phyloP scores from a whole-genome alignment of 2,329 filamentous ascomycete species.

The Trichoderma simmonsii region DNA sequence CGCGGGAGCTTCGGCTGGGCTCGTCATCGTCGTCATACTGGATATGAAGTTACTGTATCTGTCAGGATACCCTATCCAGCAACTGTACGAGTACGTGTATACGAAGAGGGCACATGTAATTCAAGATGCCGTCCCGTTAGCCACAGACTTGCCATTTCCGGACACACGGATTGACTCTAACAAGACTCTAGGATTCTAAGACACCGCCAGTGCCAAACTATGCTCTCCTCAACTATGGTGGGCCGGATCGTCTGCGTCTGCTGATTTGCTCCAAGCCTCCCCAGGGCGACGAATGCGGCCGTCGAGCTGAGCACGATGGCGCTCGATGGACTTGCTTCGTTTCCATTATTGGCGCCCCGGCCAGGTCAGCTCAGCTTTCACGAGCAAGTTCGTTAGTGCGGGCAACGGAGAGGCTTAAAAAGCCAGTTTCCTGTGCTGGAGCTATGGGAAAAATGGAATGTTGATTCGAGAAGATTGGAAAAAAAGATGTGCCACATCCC shows the following conservation, averaged over 20 bases:
- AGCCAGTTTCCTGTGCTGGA: neutral
- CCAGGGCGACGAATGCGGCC: slow-evolving; percentile 2
- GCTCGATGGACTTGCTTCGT: neutral
- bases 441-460: neutral
- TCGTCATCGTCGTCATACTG: neutral
- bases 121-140: neutral
- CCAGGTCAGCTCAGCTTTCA: neutral
- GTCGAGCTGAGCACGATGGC: neutral
- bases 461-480: neutral
- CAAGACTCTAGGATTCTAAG: neutral
- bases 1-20: slow-evolving; percentile 4
- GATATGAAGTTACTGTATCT: neutral
- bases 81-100: neutral
- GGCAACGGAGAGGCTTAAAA: neutral
- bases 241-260: neutral
- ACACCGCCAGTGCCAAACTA: neutral
- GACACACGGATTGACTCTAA: neutral
- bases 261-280: slow-evolving; percentile 12
- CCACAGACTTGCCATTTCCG: neutral
- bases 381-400: neutral
- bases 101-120: neutral
- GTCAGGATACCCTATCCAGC: neutral
- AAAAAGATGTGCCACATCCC: neutral
- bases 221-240: neutral
- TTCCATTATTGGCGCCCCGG: neutral